phyloP scores from a whole-genome alignment of 1,139 yeast species.

The Lodderomyces margitis region DNA sequence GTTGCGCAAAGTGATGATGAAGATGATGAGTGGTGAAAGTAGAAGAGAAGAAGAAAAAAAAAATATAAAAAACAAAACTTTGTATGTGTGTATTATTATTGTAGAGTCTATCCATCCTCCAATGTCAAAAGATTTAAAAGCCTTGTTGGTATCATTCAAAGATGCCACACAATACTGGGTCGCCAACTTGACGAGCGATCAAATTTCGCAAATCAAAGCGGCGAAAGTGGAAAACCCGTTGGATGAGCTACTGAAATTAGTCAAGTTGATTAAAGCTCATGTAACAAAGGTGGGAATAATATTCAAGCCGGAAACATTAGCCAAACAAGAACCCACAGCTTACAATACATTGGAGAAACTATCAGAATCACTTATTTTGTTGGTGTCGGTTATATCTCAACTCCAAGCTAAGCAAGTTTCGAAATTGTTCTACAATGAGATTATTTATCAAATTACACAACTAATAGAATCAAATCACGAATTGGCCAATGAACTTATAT shows the following conservation, averaged over 20 bases:
- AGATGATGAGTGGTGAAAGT: conserved; percentile 50
- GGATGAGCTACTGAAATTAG: conserved; percentile 56
- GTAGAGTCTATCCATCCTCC: neutral
- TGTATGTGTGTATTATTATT: neutral
- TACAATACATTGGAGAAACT: conserved; percentile 51
- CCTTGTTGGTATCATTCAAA: conserved; percentile 29
- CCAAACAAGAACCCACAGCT: conserved; percentile 43
- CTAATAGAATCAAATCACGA: conserved; percentile 11
- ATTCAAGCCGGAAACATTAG: conserved; percentile 57
- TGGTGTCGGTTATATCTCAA: conserved; percentile 48
- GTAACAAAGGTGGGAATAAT: conserved; percentile 77
- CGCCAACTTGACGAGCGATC: conserved; percentile 15
- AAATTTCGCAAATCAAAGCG: conserved; percentile 22
- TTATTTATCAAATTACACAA: conserved; percentile 22
- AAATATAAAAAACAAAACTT: neutral
- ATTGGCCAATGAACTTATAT: conserved; percentile 24
- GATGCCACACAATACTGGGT: conserved; percentile 39
- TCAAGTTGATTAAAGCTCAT: conserved; percentile 68
- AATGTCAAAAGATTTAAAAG: conserved; percentile 20
- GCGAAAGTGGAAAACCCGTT: conserved; percentile 46
- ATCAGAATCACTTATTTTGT: conserved; percentile 42
- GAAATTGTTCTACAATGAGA: conserved; percentile 37
- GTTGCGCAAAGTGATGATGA: conserved; percentile 87
- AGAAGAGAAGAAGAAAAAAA: conserved; percentile 2
- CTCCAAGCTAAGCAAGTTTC: conserved; percentile 38